Percentiles rank a stretch among this genome's conserved stretches.
phyloP scores from a whole-genome alignment of 345 rosid species.

The Eucalyptus regnans region DNA sequence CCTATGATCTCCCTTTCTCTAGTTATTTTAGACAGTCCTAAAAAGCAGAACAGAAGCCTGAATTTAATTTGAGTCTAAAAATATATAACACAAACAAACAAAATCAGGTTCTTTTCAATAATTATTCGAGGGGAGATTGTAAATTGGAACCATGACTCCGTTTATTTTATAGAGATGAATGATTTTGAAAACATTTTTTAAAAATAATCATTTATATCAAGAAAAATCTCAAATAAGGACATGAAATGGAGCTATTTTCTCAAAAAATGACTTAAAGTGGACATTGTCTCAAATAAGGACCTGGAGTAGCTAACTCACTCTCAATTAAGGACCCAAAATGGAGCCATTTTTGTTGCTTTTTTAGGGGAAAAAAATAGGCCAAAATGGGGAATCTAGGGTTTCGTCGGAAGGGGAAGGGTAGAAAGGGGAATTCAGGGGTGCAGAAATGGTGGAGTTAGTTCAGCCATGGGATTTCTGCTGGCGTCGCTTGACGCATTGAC shows the following conservation, averaged over 20 bases:
- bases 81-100: not conserved
- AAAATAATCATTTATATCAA: no score
- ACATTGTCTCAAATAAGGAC: no score
- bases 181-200: no score
- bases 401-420: not conserved
- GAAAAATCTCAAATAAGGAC: no score
- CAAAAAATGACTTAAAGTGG: no score
- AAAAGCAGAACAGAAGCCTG: rapidly evolving
- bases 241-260: no score
- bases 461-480: not conserved
- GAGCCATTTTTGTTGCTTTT: no score
- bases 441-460: not conserved
- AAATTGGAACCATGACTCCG: not conserved
- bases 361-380: rapidly evolving
- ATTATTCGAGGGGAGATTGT: not conserved
- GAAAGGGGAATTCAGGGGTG: not conserved
- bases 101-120: not conserved
- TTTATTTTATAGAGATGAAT: no score
- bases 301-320: no score
- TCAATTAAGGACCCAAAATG: no score
- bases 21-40: not conserved
- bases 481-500: not conserved
- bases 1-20: rapidly evolving
- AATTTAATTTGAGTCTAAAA: not conserved
- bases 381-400: not conserved